Evolutionary conservation across 306 rosid genomes (phyloP).

Genomic region (Quercus alba): DNA sequence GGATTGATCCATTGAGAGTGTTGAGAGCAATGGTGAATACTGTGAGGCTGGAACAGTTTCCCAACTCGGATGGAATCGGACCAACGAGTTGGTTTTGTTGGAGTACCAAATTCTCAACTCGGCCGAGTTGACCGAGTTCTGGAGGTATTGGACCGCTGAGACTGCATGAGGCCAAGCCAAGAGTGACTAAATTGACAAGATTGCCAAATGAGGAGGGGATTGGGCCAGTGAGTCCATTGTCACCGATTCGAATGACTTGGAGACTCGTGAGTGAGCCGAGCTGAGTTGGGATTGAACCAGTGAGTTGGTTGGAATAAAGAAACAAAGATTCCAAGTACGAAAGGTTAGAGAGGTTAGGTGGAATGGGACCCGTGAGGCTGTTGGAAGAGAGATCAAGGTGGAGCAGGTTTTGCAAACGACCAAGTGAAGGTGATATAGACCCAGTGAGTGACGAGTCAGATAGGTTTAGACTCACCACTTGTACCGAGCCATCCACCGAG

Average conservation of each 20-base stretch:
- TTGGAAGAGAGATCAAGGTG: constrained; percentile 81
- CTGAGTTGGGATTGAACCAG: constrained; percentile 62
- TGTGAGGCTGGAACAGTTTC: constrained; percentile 73
- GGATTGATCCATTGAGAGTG: constrained; percentile 64
- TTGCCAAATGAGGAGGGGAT: constrained; percentile 78
- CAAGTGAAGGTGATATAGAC: constrained; percentile 60
- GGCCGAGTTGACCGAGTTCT: constrained; percentile 62
- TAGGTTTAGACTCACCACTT: constrained; percentile 67
- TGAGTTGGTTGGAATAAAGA: constrained; percentile 73
- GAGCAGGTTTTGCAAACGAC: constrained; percentile 55
- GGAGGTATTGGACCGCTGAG: constrained; percentile 71
- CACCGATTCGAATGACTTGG: constrained; percentile 79
- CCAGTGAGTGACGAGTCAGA: constrained; percentile 84
- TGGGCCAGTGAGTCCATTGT: constrained; percentile 60
- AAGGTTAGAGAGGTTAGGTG: constrained; percentile 66
- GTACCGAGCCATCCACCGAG: constrained; percentile 37
- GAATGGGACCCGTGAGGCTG: constrained; percentile 74
- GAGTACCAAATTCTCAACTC: constrained; percentile 45
- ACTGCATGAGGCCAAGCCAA: constrained; percentile 69
- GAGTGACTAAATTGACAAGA: constrained; percentile 45
- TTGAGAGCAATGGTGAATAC: constrained; percentile 65
- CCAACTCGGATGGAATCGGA: constrained; percentile 72
- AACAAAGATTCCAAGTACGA: constrained; percentile 62
- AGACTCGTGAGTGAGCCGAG: constrained; percentile 60
- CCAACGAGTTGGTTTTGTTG: constrained; percentile 70